Evolutionary conservation across 208 protist species (phyloP).

Genomic region (Naegleria lovaniensis): DNA sequence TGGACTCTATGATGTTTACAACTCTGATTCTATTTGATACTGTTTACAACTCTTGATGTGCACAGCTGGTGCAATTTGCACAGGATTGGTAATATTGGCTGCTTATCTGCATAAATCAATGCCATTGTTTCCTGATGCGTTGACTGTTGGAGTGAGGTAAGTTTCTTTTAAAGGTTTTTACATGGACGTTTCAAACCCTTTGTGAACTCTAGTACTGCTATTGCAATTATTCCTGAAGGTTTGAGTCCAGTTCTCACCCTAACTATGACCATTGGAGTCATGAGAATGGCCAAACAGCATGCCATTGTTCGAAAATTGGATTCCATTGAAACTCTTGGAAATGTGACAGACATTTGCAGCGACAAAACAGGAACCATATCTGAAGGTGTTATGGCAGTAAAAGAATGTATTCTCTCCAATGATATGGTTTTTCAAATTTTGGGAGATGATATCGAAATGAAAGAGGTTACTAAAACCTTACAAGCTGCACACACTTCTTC

Average conservation of each 20-base stretch:
- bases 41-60: too few species aligned
- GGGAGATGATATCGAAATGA: background rate
- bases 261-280: slow-evolving; percentile 69
- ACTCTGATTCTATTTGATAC: too few species aligned
- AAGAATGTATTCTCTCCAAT: background rate
- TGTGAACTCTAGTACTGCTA: slow-evolving; percentile 50
- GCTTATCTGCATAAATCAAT: slow-evolving; percentile 50
- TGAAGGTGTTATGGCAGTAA: slow-evolving; percentile 72
- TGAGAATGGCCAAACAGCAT: slow-evolving; percentile 71
- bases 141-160: slow-evolving; percentile 58
- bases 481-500: background rate
- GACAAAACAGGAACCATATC: slow-evolving; percentile 86
- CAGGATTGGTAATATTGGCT: slow-evolving; percentile 50
- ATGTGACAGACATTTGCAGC: slow-evolving; percentile 79
- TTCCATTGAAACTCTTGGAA: slow-evolving; percentile 74
- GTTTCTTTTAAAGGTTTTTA: too few species aligned
- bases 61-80: background rate
- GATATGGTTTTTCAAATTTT: background rate
- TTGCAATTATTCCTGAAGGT: slow-evolving; percentile 77
- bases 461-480: background rate
- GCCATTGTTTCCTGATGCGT: slow-evolving; percentile 52
- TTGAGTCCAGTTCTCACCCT: slow-evolving; percentile 69
- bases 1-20: too few species aligned
- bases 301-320: slow-evolving; percentile 73
- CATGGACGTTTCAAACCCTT: too few species aligned